A percentile compares a stretch with the other conserved stretches of the same genome.
These are phyloP conservation scores for Baudoinia panamericana DNA, from an alignment of 495 filamentous ascomycete species.

Conservation along the genomic window DNA sequence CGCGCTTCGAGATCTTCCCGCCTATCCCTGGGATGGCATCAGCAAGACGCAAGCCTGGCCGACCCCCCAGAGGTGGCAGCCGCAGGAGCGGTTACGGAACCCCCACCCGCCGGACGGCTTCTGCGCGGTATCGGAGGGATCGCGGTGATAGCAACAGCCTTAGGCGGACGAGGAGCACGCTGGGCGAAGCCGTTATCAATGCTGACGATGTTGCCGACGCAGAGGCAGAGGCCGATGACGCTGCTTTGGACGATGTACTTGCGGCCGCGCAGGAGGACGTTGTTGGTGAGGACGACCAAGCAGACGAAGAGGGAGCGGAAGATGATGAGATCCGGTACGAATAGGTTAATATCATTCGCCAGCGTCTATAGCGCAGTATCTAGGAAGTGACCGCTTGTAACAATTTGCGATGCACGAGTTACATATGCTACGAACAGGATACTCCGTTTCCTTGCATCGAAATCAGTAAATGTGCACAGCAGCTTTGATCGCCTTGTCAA, in stretches of 20 bases:
- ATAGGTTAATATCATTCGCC: background rate
- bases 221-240: conserved; percentile 12
- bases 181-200: conserved; percentile 25
- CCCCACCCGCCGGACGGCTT: conserved; percentile 14
- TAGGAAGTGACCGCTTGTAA: too few species aligned
- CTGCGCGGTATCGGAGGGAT: background rate
- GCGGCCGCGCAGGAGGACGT: conserved; percentile 9
- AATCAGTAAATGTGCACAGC: too few species aligned
- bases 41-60: conserved; percentile 34
- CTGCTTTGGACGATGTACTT: conserved; percentile 2
- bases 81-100: conserved; percentile 12
- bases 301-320: conserved; percentile 7
- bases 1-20: conserved; percentile 75
- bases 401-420: too few species aligned
- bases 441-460: too few species aligned
- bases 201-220: conserved; percentile 16
- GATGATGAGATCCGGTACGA: conserved; percentile 17
- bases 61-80: conserved; percentile 31
- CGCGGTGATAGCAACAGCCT: conserved; percentile 1
- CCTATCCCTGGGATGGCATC: conserved; percentile 44
- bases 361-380: too few species aligned
- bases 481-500: too few species aligned
- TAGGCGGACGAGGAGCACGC: conserved; percentile 29
- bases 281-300: conserved; percentile 5
- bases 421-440: too few species aligned